A percentile compares a stretch with the other conserved stretches of the same genome.
Conservation (phyloP, 768 basidiomycete species). For the Mycena pura region DNA sequence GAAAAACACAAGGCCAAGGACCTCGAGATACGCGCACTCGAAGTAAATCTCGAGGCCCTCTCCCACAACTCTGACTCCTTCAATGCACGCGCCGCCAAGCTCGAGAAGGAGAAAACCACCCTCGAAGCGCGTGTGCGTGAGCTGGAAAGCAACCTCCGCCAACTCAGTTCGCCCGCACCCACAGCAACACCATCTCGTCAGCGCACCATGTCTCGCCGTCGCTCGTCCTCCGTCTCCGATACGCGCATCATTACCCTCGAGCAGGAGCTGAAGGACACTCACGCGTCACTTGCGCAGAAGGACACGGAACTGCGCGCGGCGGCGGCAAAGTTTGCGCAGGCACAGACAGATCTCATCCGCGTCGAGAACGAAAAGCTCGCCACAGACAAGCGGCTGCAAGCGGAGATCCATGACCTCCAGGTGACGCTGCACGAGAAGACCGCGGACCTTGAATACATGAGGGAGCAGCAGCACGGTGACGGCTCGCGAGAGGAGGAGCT, state of each 20-base stretch:
- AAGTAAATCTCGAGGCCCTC: slow-evolving; percentile 60
- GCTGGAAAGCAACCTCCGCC: slow-evolving; percentile 53
- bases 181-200: slow-evolving; percentile 37
- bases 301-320: slow-evolving; percentile 49
- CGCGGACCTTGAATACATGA: slow-evolving; percentile 60
- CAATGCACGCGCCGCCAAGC: slow-evolving; percentile 46
- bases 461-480: slow-evolving; percentile 46
- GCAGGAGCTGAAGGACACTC: slow-evolving; percentile 59
- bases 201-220: slow-evolving; percentile 48
- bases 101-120: slow-evolving; percentile 63
- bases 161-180: slow-evolving; percentile 39
- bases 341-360: slow-evolving; percentile 55
- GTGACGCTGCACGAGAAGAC: slow-evolving; percentile 59
- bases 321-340: slow-evolving; percentile 55
- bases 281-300: slow-evolving; percentile 49
- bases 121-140: slow-evolving; percentile 67
- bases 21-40: slow-evolving; percentile 57
- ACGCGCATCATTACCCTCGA: slow-evolving; percentile 58
- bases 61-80: slow-evolving; percentile 60
- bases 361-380: slow-evolving; percentile 68
- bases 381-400: slow-evolving; percentile 51
- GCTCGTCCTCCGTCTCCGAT: slow-evolving; percentile 66
- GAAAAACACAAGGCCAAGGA: slow-evolving; percentile 60
- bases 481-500: slow-evolving; percentile 65
- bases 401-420: slow-evolving; percentile 52